phyloP scores from a whole-genome alignment of 2,329 filamentous ascomycete genomes.

The Arthrobotrys pseudoclavata region DNA sequence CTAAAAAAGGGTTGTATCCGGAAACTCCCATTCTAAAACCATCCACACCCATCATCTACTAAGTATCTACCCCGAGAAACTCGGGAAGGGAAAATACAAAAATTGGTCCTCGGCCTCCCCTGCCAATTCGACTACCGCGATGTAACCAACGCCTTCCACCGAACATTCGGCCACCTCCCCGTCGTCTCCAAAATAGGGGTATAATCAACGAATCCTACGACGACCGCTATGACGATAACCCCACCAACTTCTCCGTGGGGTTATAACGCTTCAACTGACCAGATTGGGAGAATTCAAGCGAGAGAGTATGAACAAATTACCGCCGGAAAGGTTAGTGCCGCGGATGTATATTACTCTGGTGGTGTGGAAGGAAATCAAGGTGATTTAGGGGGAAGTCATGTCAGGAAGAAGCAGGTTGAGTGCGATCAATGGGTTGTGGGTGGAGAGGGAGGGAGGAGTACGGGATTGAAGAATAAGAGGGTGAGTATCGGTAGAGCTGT shows the following conservation, averaged over 20 bases:
- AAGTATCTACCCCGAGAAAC: no score
- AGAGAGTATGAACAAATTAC: conserved; percentile 31
- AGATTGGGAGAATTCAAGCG: conserved; percentile 21
- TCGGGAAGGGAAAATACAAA: background rate
- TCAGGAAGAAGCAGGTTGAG: conserved; percentile 41
- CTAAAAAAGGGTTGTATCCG: background rate
- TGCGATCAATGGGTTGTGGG: conserved; percentile 34
- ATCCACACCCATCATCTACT: background rate
- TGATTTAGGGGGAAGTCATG: background rate
- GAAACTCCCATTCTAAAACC: background rate
- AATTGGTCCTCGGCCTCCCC: conserved; percentile 50
- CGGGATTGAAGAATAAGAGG: conserved; percentile 8
- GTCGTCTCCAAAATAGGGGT: conserved; percentile 33
- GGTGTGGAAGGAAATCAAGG: background rate
- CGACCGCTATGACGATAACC: conserved; percentile 11
- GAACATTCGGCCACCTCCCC: conserved; percentile 49
- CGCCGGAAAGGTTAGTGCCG: conserved; percentile 24
- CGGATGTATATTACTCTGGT: conserved; percentile 27
- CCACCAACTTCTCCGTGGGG: conserved; percentile 22
- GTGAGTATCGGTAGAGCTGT: conserved; percentile 42
- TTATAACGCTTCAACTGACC: conserved; percentile 38
- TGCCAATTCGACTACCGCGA: conserved; percentile 52
- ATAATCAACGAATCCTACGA: conserved; percentile 12
- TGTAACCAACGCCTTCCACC: conserved; percentile 44
- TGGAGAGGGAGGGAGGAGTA: conserved; percentile 3